phyloP scores from a whole-genome alignment of 768 basidiomycete species.

The Hysterangium stoloniferum region DNA sequence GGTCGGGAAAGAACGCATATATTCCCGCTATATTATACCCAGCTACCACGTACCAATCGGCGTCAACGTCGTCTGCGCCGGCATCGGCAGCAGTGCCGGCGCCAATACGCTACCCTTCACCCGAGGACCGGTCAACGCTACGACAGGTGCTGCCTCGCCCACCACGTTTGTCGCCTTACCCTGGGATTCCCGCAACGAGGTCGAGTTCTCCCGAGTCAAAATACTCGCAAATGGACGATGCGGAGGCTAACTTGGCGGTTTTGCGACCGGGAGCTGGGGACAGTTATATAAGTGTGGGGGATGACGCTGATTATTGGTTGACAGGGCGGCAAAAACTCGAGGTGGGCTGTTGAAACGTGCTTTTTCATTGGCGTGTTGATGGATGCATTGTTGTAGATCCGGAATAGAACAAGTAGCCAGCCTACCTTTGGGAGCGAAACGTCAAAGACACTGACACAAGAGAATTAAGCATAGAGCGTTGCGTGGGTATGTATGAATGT shows the following conservation, averaged over 20 bases:
- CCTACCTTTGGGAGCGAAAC: neutral
- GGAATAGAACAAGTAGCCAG: neutral
- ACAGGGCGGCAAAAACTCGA: neutral
- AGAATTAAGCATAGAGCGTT: no score
- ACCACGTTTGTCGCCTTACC: neutral
- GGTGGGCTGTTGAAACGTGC: neutral
- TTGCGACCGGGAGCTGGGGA: neutral
- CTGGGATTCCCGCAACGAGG: neutral
- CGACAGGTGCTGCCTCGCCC: neutral
- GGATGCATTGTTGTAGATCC: neutral
- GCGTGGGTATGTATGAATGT: no score
- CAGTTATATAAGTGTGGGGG: neutral
- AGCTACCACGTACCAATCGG: no score
- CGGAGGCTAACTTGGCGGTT: neutral
- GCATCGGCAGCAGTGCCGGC: no score
- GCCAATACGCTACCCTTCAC: no score
- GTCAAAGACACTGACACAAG: no score
- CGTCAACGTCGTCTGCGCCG: no score
- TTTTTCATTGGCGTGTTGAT: neutral
- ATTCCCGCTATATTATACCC: no score
- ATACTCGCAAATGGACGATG: neutral
- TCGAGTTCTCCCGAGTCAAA: neutral
- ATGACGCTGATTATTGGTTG: constrained; percentile 2
- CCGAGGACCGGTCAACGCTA: no score
- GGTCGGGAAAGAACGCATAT: no score